Percentiles rank a stretch among this genome's conserved stretches.
phyloP scores from a whole-genome alignment of 2,329 filamentous ascomycete genomes.

The Fusarium denticulatum region DNA sequence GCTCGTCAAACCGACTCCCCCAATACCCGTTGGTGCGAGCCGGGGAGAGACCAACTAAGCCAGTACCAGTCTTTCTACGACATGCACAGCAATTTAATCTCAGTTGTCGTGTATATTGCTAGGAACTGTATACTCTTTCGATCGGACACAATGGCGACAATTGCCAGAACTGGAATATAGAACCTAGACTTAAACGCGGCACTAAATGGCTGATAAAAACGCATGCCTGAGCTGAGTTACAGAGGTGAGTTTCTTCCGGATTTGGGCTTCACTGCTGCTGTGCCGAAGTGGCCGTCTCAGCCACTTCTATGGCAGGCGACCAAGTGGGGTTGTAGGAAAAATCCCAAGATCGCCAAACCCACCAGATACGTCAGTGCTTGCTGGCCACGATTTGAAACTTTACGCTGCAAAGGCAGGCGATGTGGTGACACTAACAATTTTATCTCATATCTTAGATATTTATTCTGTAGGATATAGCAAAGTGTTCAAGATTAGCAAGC shows the following conservation, averaged over 20 bases:
- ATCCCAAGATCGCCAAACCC: background rate
- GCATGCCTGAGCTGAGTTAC: no score
- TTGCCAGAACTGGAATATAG: background rate
- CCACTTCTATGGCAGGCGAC: no score
- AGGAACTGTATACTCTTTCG: rapidly evolving
- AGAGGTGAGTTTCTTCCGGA: no score
- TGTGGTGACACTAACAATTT: background rate
- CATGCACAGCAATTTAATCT: background rate
- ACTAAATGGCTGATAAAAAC: background rate
- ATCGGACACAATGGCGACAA: background rate
- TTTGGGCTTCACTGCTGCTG: no score
- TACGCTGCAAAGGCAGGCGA: background rate
- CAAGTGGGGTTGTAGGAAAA: background rate
- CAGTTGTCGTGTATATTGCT: background rate
- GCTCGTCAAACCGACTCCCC: background rate
- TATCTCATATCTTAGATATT: no score
- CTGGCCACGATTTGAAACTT: background rate
- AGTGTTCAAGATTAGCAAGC: background rate
- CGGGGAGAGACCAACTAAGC: no score
- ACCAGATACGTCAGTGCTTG: background rate
- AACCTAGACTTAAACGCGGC: rapidly evolving
- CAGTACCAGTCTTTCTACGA: background rate
- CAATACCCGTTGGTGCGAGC: no score
- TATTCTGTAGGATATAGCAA: no score
- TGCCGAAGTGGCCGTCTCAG: background rate